Evolutionary conservation across 345 rosid species (phyloP).

Genomic region (Boechera divaricarpa): DNA sequence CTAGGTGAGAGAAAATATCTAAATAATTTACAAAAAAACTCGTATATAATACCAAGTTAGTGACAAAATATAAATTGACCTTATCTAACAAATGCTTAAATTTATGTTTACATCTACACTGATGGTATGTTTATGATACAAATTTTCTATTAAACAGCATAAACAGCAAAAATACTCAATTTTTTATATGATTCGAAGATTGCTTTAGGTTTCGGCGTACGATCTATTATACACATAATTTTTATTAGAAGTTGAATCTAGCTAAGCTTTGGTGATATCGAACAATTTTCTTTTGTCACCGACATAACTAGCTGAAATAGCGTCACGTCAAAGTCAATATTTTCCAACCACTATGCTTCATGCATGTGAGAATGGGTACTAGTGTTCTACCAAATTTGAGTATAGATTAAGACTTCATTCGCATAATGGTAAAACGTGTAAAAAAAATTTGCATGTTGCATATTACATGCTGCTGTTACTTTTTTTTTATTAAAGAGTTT

Average conservation of each 20-base stretch:
- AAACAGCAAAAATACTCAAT: background rate
- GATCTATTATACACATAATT: background rate
- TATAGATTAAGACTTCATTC: constrained; percentile 35
- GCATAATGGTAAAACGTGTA: constrained; percentile 6
- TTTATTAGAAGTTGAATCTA: background rate
- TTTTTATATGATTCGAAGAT: background rate
- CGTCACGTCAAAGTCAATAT: constrained; percentile 34
- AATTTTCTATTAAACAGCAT: background rate
- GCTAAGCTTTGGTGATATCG: background rate
- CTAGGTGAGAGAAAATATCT: too few relatives aligned
- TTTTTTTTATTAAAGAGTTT: too few relatives aligned
- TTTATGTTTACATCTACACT: too few relatives aligned
- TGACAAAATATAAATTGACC: too few relatives aligned
- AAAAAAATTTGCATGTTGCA: background rate
- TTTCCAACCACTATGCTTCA: constrained; percentile 27
- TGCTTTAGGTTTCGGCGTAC: background rate
- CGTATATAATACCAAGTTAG: too few relatives aligned
- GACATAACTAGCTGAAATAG: constrained; percentile 34
- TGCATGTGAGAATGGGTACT: constrained; percentile 40
- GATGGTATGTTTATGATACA: too few relatives aligned
- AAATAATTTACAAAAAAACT: too few relatives aligned
- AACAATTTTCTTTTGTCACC: constrained; percentile 7
- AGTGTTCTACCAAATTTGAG: constrained; percentile 36
- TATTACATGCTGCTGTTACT: constrained; percentile 1
- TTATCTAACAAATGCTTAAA: too few relatives aligned